Percentiles rank a stretch among this genome's conserved stretches.
Evolutionary conservation across 192 early-diverging fungal species (phyloP).

Genomic region (Gonapodya prolifera): DNA sequence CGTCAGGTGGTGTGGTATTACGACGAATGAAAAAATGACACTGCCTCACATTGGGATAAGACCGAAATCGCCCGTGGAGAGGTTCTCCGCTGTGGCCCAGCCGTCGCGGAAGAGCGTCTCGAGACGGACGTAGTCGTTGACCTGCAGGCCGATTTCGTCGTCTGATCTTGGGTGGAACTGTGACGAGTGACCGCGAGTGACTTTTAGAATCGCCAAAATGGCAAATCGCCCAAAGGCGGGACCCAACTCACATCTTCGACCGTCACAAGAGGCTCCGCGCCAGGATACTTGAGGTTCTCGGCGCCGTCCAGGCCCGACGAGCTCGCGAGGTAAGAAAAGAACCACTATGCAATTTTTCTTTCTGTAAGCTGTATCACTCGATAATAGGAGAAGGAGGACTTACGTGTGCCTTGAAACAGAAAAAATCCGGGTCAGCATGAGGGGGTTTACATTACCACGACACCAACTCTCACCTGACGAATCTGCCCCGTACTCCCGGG

Average conservation of each 20-base stretch:
- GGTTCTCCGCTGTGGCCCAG: not conserved
- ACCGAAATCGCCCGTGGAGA: not conserved
- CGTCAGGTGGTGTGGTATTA: not conserved
- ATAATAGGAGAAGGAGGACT: no score
- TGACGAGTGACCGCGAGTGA: not conserved
- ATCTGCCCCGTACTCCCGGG: no score
- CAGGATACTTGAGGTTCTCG: not conserved
- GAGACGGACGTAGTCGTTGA: not conserved
- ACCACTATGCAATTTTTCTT: no score
- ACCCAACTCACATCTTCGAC: not conserved
- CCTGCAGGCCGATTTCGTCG: not conserved
- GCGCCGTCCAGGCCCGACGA: not conserved
- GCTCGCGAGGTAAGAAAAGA: not conserved
- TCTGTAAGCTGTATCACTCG: no score
- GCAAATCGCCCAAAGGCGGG: not conserved
- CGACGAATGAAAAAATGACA: not conserved
- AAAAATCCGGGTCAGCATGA: no score
- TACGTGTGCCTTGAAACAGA: no score
- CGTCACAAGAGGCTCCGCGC: not conserved
- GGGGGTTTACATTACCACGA: no score
- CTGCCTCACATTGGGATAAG: not conserved
- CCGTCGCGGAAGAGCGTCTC: not conserved
- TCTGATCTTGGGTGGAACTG: not conserved
- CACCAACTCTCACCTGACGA: no score
- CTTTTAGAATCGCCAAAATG: no score